Base-by-base conservation (phyloP, 495 filamentous ascomycete species). In the Penicillium cosmopolitanum region DNA sequence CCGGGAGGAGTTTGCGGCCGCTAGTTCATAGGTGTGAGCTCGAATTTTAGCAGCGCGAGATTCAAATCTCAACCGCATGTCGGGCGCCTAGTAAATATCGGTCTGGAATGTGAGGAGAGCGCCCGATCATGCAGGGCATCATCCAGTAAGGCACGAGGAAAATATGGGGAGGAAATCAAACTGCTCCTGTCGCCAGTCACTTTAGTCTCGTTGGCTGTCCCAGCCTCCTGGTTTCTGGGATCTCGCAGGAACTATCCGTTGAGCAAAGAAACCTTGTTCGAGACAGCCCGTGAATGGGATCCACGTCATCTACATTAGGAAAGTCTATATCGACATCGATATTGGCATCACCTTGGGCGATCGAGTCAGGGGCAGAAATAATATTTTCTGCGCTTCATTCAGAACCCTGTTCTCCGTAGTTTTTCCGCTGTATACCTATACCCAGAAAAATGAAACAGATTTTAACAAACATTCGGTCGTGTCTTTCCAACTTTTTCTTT, bases 211-310 rank as follows among this genome's bases (percentile, higher is more conserved):
- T 21, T 51, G 33, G 44, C 19, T 16, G 61, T 58, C 52, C 62
- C 58, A 61, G 38, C 33, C 44, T 48, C 62, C 58, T 57, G 62
- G 62, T 61, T 51, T 40, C 58, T 55, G 63, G 60, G 59, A 34
- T 42, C 48, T 44, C 16, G 15, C 15, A 25, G 46, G 18, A 48
- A 42, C 16, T 34, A 47, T 40, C 56, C 12, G 28, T 36, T 18
- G 9, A 28, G 15, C 36, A 28, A 36, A 36, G 36, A 38, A 57
- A 51, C 47, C 47, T 51, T 57, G 34, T 51, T 16, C 13, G 35
- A 15, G 35, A 13, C 34, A 12, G 23, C 25, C 33, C 13, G 55
- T 57, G 34, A 15, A 10, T 51, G 55, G 54, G 15, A 16, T 50
- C 54, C 46, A 42, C 34, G 36, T 10, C 35, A 42, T 51, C 23